Evolutionary conservation across 441 rosid species (phyloP), one percentile per base, ranked within the genome.

Genomic region (Gossypium schwendimanii): DNA sequence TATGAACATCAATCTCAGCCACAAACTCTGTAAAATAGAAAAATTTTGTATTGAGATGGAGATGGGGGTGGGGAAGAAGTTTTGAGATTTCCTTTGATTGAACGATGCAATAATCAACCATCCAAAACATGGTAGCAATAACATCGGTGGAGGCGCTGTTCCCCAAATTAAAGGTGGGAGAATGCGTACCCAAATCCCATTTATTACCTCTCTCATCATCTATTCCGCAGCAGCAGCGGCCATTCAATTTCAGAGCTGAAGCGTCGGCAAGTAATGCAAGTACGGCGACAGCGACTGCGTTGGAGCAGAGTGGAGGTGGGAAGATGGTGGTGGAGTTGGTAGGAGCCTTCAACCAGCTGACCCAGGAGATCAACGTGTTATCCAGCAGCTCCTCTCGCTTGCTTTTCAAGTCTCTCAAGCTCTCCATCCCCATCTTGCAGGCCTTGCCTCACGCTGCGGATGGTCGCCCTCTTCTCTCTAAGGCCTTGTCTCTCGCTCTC

Each of bases 251-350:
- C 59, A 26, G 63, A 59, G 63, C 63, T 24, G 63, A 6, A 67
- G 61, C 76, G 15, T 63, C 75, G 59, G 36, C 31, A n/a, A 33
- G 8, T 33, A 33, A 33, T 33, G 39, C 39, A 33, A 33, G 39
- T 33, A 4, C 11, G 12, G 55, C 76, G 21, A 73, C 79, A 63
- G 83, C 82, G 58, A 73, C 78, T 69, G 84, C 84, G 45, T 80
- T 84, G 84, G 95, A 87, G 73, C 91, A 87, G 54, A 87, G 85
- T 1, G 93, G 97, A 36, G 99, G 97, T 33, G 99, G 97, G 45
- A 91, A 88, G 91, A 90, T 90, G 98, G 98, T 95, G 81, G 95
- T 93, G 77, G 91, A 95, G 89, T 89, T 95, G n/a, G 97, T 93
- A 6, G 97, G 97, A 58, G 93, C 96, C 9, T 95, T 95, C 82